These are phyloP conservation scores for Artemisia annua DNA, from an alignment of 129 eudicot genomes.

Conservation along the genomic window DNA sequence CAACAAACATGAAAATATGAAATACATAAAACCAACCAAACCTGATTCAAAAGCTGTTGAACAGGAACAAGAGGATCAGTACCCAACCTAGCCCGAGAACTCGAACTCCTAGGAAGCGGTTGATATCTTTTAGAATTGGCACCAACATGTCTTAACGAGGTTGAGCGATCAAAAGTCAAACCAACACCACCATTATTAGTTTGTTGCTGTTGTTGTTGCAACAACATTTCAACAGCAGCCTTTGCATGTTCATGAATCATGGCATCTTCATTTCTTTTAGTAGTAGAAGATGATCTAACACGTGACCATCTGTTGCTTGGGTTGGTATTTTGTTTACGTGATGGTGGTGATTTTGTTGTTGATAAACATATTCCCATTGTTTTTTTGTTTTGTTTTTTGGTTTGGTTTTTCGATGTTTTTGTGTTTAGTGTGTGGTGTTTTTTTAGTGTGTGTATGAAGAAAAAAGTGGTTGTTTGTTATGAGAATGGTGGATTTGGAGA, in stretches of 20 bases:
- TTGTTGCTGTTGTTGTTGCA: slow-evolving; percentile 65
- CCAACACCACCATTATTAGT: slow-evolving; percentile 46
- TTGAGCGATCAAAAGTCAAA: slow-evolving; percentile 69
- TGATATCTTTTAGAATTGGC: slow-evolving; percentile 44
- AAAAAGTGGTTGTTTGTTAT: slow-evolving; percentile 23
- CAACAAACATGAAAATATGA: neutral
- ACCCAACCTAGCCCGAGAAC: slow-evolving; percentile 70
- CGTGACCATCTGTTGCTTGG: slow-evolving; percentile 52
- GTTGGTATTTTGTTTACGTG: slow-evolving; percentile 36
- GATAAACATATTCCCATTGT: slow-evolving; percentile 69
- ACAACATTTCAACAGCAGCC: slow-evolving; percentile 70
- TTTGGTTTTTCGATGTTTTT: neutral
- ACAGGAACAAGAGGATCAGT: slow-evolving; percentile 95
- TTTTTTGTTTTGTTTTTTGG: neutral
- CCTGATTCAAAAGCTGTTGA: slow-evolving; percentile 83
- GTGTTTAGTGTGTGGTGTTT: neutral
- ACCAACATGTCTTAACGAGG: slow-evolving; percentile 49
- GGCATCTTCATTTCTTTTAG: slow-evolving; percentile 45
- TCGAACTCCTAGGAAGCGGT: slow-evolving; percentile 70
- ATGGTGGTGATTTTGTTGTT: slow-evolving; percentile 32
- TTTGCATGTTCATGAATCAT: slow-evolving; percentile 67
- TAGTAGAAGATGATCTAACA: slow-evolving; percentile 47
- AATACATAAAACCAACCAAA: slow-evolving; percentile 14
- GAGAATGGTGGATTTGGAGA: slow-evolving; percentile 27
- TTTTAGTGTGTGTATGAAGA: neutral